Evolutionary conservation across 1,284 basidiomycete genomes (phyloP).

Genomic region (Sporisorium iseilematis-ciliati): DNA sequence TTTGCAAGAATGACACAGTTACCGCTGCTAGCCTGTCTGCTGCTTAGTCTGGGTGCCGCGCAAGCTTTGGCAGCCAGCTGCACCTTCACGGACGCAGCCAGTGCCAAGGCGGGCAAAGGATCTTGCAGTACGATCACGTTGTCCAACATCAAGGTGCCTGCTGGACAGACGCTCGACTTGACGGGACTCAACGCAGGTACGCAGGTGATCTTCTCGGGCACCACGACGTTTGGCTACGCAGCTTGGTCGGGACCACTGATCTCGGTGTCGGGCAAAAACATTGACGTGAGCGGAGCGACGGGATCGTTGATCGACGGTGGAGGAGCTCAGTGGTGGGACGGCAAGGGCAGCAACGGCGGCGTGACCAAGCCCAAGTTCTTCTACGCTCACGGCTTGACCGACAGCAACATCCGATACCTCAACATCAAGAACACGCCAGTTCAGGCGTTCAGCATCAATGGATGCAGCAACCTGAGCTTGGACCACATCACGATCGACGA

Average conservation of each 20-base stretch:
- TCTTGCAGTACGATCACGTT: constrained; percentile 39
- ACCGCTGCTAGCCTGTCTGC: neutral
- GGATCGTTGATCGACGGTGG: constrained; percentile 22
- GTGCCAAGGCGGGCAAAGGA: constrained; percentile 18
- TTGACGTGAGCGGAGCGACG: constrained; percentile 17
- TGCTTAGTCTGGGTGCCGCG: constrained; percentile 2
- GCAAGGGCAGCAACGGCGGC: constrained; percentile 34
- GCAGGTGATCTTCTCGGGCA: constrained; percentile 34
- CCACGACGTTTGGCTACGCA: constrained; percentile 40
- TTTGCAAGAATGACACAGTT: neutral
- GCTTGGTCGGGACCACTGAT: constrained; percentile 45
- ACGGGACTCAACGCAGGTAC: constrained; percentile 20
- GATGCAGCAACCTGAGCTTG: constrained; percentile 15
- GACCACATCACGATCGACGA: constrained; percentile 34
- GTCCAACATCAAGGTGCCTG: constrained; percentile 38
- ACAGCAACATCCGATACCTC: constrained; percentile 23
- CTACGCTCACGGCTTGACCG: constrained; percentile 15
- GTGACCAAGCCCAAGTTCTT: constrained; percentile 47
- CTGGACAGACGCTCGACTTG: constrained; percentile 38
- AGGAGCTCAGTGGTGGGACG: constrained; percentile 40
- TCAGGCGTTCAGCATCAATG: constrained; percentile 42
- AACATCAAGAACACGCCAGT: constrained; percentile 46
- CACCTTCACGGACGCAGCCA: constrained; percentile 28
- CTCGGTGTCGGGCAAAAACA: constrained; percentile 13
- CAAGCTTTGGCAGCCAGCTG: constrained; percentile 9